Evolutionary conservation across 1,139 yeast species (phyloP).

Genomic region (Taphrina confusa): DNA sequence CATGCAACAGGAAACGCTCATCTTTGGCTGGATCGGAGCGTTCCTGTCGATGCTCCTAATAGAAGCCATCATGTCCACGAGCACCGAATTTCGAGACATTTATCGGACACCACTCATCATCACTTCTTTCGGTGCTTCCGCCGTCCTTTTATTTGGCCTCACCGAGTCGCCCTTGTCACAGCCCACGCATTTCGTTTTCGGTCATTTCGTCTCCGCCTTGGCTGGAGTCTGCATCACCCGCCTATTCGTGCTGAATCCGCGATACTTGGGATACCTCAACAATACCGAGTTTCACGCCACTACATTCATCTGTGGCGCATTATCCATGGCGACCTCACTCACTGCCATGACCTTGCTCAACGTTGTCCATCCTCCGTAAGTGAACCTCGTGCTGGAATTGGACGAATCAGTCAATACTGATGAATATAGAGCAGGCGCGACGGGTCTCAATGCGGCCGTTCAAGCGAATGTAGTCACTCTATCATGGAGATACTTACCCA

Average conservation of each 20-base stretch:
- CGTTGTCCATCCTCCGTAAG: constrained; percentile 6
- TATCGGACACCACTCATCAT: background rate
- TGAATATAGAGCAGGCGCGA: background rate
- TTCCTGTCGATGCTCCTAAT: constrained; percentile 1
- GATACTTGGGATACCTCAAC: background rate
- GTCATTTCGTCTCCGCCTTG: constrained; percentile 1
- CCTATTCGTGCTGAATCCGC: constrained; percentile 1
- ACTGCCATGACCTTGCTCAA: background rate
- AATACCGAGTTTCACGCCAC: background rate
- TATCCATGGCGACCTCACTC: background rate
- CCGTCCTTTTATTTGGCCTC: background rate
- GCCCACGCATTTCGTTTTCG: constrained; percentile 1
- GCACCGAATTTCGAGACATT: background rate
- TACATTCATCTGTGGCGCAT: constrained; percentile 1
- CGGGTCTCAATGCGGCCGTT: background rate
- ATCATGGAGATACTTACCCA: background rate
- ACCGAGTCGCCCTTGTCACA: background rate
- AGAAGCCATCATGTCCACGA: constrained; percentile 3
- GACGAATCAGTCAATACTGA: too few relatives aligned
- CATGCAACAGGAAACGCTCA: background rate
- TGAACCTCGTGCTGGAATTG: too few relatives aligned
- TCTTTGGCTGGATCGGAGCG: background rate
- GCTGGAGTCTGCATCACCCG: constrained; percentile 7
- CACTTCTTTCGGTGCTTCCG: constrained; percentile 6
- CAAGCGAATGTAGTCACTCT: background rate